Conservation (phyloP, 805 yeast species). For the Dipodascopsis tothii region DNA sequence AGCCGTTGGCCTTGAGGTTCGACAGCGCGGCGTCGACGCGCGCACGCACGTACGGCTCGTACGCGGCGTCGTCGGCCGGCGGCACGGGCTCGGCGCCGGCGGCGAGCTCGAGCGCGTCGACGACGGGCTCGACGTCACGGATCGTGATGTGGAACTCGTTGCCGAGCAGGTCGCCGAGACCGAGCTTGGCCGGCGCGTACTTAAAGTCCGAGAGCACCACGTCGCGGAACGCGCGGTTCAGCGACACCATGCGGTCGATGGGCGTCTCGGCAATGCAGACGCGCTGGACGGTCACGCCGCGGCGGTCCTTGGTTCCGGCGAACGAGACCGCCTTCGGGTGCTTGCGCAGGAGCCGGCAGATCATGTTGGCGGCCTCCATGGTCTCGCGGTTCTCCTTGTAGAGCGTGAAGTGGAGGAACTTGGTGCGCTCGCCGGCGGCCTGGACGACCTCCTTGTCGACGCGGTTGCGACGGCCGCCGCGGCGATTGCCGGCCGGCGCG, state of each 20-base stretch:
- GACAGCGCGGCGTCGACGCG: slow-evolving; percentile 47
- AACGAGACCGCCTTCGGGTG: slow-evolving; percentile 66
- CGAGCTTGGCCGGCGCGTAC: slow-evolving; percentile 55
- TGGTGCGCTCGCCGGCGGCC: slow-evolving; percentile 51
- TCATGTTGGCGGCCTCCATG: slow-evolving; percentile 79
- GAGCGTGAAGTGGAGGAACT: slow-evolving; percentile 65
- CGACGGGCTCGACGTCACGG: slow-evolving; percentile 47
- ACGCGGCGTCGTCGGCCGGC: slow-evolving; percentile 29
- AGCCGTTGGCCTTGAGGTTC: slow-evolving; percentile 61
- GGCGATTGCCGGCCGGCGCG: not conserved
- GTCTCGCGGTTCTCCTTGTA: slow-evolving; percentile 96
- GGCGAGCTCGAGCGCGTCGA: slow-evolving; percentile 16
- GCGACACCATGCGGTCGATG: slow-evolving; percentile 64
- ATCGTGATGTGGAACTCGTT: slow-evolving; percentile 83
- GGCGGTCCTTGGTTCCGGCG: slow-evolving; percentile 94
- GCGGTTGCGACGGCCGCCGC: not conserved
- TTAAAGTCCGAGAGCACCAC: slow-evolving; percentile 70
- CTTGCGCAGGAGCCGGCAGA: slow-evolving; percentile 64
- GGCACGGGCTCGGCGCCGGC: too few relatives aligned
- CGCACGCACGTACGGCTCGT: too few relatives aligned
- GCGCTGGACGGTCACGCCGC: slow-evolving; percentile 90
- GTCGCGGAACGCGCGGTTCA: slow-evolving; percentile 72
- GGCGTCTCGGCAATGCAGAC: slow-evolving; percentile 61
- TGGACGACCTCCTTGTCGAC: slow-evolving; percentile 7
- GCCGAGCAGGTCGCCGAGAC: slow-evolving; percentile 78